Evolutionary conservation across 495 filamentous ascomycete species (phyloP).

Genomic region (Penicillium crystallinum): DNA sequence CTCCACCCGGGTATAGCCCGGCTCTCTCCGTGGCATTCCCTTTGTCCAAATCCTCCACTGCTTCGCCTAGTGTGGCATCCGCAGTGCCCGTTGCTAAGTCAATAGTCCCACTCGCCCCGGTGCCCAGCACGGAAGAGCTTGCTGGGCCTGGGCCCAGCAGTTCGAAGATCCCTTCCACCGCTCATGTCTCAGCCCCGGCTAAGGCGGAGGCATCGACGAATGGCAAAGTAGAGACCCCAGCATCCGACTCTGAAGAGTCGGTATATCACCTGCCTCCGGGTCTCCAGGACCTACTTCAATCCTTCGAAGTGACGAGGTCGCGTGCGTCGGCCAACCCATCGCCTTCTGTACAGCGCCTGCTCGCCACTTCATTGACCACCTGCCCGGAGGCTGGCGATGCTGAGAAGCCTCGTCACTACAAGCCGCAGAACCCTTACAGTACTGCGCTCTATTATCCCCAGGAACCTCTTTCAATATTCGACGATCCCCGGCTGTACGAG

Average conservation of each 20-base stretch:
- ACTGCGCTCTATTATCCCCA: constrained; percentile 86
- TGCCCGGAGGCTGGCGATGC: constrained; percentile 73
- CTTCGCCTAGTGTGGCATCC: constrained; percentile 49
- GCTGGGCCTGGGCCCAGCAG: constrained; percentile 27
- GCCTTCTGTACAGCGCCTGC: constrained; percentile 63
- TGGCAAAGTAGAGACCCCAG: constrained; percentile 33
- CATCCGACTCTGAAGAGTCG: constrained; percentile 56
- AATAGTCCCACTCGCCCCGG: constrained; percentile 28
- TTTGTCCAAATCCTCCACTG: constrained; percentile 43
- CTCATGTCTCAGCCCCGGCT: constrained; percentile 13
- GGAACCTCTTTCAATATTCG: constrained; percentile 81
- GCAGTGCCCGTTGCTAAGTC: constrained; percentile 48
- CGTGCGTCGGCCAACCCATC: constrained; percentile 51
- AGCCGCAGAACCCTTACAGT: constrained; percentile 71
- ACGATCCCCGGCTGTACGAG: constrained; percentile 81
- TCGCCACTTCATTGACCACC: constrained; percentile 62
- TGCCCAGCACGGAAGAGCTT: constrained; percentile 34
- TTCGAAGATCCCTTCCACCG: constrained; percentile 42
- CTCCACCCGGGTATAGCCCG: constrained; percentile 65
- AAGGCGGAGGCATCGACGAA: constrained; percentile 29
- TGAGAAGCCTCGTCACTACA: constrained; percentile 76
- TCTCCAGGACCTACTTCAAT: constrained; percentile 82
- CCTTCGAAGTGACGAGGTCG: constrained; percentile 79
- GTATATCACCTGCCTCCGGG: constrained; percentile 92
- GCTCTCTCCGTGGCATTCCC: constrained; percentile 41